Base-by-base conservation (phyloP, 352 stramenopile species). In the Hyaloperonospora arabidopsidis region DNA sequence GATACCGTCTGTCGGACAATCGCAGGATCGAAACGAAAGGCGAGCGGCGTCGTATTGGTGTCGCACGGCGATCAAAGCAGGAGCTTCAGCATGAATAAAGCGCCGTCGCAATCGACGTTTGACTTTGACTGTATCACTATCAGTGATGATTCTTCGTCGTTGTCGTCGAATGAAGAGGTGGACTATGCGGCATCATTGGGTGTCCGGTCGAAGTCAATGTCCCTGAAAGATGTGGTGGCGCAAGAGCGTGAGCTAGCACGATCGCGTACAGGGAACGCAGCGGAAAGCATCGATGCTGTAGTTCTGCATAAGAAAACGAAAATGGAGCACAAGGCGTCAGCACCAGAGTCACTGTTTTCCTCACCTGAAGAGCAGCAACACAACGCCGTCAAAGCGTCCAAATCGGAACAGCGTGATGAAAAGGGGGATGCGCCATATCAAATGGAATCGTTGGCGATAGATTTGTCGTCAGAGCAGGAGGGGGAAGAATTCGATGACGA, bases 21-120 rank as follows among this genome's bases (percentile, higher is more conserved):
- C 25, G 49, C 38, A 28, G 60, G 61, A 39, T 44, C 54, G 7
- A 75, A 75, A 22, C 51, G 59, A 15, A 72, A 72, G 48, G 52
- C 38, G 2, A 52, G 28, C n/a, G 54, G 49, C 11, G 40, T 40
- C 5, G 19, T 29, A 5, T 29, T 47, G 28, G 28, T 25, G 13
- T 39, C 25, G 17, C 39, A 49, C 21, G 45, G 38, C 18, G 18
- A 28, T 11, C 14, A 18, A 17, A 15, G 8, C 8, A 60, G 63
- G 13, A 51, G 35, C 21, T 47, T 22, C 15, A 49, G 57, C 15
- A 28, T 66, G 45, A 72, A 63, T 52, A 72, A 69, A 38, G 63
- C 56, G 1, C 43, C 56, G 45, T 63, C 55, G 2, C 64, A 43
- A 2, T 63, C 48, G 1, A 60, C 64, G 0, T 72, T 72, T 41